phyloP scores from a whole-genome alignment of 2,329 filamentous ascomycete species.

The Penicillium sp. region DNA sequence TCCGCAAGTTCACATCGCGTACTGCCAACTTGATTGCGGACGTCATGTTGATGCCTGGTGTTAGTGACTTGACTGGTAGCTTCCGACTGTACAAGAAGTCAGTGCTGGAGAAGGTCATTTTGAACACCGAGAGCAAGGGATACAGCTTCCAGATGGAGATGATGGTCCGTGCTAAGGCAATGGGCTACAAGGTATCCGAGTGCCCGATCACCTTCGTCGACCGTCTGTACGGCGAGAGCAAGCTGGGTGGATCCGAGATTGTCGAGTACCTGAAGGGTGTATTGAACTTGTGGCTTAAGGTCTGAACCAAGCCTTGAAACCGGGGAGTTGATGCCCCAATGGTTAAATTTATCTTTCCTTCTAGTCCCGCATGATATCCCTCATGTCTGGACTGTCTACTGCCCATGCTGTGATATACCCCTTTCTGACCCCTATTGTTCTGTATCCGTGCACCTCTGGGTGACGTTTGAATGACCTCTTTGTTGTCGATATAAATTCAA shows the following conservation, averaged over 20 bases:
- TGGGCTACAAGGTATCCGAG: conserved; percentile 91
- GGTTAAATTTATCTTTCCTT: conserved; percentile 10
- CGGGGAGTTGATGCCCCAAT: neutral
- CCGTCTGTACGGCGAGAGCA: conserved; percentile 89
- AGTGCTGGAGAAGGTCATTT: conserved; percentile 86
- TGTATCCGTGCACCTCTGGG: conserved; percentile 16
- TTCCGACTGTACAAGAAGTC: conserved; percentile 92
- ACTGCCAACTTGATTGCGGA: conserved; percentile 93
- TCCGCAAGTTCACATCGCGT: conserved; percentile 70
- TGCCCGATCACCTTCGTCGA: conserved; percentile 97
- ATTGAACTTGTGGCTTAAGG: conserved; percentile 72
- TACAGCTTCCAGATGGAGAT: conserved; percentile 99
- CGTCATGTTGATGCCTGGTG: conserved; percentile 86
- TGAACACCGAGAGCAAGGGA: conserved; percentile 88
- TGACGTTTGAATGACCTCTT: conserved; percentile 21
- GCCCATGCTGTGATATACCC: conserved; percentile 26
- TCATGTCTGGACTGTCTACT: conserved; percentile 14
- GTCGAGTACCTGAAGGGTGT: conserved; percentile 92
- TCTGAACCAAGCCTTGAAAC: conserved; percentile 45
- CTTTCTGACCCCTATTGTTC: conserved; percentile 19
- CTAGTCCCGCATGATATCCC: conserved; percentile 5
- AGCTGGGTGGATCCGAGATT: conserved; percentile 92
- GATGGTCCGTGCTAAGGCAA: conserved; percentile 94
- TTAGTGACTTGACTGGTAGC: conserved; percentile 91
- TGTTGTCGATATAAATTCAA: conserved; percentile 16